Conservation (phyloP, 2,329 filamentous ascomycete genomes). For the Ascochyta viciae-villosae region DNA sequence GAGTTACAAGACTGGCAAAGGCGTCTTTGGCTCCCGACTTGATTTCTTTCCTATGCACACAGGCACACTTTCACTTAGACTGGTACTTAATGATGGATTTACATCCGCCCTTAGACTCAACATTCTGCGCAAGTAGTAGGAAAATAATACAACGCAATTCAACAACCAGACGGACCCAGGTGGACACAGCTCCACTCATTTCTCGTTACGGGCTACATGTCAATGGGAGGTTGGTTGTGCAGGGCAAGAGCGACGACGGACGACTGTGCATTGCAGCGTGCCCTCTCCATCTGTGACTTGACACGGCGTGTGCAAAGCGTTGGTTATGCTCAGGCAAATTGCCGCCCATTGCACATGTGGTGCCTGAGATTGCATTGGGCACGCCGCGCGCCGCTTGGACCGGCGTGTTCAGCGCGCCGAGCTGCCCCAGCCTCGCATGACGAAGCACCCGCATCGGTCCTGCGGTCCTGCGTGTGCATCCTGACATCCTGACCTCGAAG, state of each 20-base stretch:
- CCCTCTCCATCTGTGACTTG: background rate
- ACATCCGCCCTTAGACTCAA: slow-evolving; percentile 49
- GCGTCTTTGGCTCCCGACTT: slow-evolving; percentile 35
- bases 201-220: too few relatives aligned
- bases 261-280: background rate
- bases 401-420: slow-evolving; percentile 19
- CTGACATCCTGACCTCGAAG: slow-evolving; percentile 7
- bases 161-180: background rate
- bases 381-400: slow-evolving; percentile 16
- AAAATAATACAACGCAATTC: slow-evolving; percentile 30
- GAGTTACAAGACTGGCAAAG: slow-evolving; percentile 44
- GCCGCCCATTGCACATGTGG: background rate
- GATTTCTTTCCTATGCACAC: slow-evolving; percentile 36
- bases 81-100: slow-evolving; percentile 52
- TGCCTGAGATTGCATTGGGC: slow-evolving; percentile 19
- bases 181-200: too few relatives aligned
- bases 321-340: background rate
- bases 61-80: slow-evolving; percentile 45
- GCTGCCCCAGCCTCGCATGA: slow-evolving; percentile 22
- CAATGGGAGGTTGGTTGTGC: too few relatives aligned
- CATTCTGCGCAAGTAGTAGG: slow-evolving; percentile 40
- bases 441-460: slow-evolving; percentile 20
- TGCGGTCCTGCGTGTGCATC: slow-evolving; percentile 18
- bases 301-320: background rate
- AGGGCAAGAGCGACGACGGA: too few relatives aligned